A percentile compares a stretch with the other conserved stretches of the same genome.
Evolutionary conservation across 805 yeast genomes (phyloP).

Genomic region (Saitoella complicata): DNA sequence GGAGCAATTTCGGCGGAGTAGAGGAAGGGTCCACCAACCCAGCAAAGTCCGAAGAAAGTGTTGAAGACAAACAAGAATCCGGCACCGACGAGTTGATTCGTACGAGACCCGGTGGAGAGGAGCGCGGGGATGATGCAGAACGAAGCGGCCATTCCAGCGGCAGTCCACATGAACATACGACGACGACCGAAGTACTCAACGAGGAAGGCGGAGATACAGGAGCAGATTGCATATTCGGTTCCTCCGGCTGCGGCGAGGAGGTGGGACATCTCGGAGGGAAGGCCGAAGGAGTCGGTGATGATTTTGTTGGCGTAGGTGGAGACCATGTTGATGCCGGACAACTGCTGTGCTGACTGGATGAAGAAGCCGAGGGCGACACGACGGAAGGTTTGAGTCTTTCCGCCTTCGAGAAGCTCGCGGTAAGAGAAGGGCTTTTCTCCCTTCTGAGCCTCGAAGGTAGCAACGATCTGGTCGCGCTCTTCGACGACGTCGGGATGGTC

Average conservation of each 20-base stretch:
- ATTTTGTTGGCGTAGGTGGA: conserved; percentile 44
- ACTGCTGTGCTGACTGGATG: conserved; percentile 33
- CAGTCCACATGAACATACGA: conserved; percentile 5
- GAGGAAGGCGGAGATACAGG: conserved; percentile 37
- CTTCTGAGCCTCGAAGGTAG: conserved; percentile 8
- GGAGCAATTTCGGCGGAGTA: conserved; percentile 33
- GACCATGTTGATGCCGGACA: conserved; percentile 41
- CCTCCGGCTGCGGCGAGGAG: conserved; percentile 31
- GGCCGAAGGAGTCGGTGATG: conserved; percentile 31
- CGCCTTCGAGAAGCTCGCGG: conserved; percentile 13
- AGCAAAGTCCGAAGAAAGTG: conserved; percentile 18
- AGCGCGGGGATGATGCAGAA: neutral
- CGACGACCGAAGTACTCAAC: conserved; percentile 42
- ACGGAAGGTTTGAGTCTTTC: conserved; percentile 27
- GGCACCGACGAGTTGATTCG: conserved; percentile 11
- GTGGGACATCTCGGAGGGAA: conserved; percentile 27
- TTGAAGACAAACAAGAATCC: conserved; percentile 13
- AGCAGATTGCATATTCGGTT: conserved; percentile 23
- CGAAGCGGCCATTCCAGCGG: conserved; percentile 15
- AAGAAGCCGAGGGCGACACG: conserved; percentile 30
- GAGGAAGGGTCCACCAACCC: conserved; percentile 12
- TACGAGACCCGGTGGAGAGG: too few relatives aligned
- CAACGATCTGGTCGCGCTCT: conserved; percentile 15
- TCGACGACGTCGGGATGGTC: conserved; percentile 22
- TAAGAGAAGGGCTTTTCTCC: conserved; percentile 5